phyloP scores from a whole-genome alignment of 176 grass and related monocot genomes.

The Hyparrhenia diplandra region DNA sequence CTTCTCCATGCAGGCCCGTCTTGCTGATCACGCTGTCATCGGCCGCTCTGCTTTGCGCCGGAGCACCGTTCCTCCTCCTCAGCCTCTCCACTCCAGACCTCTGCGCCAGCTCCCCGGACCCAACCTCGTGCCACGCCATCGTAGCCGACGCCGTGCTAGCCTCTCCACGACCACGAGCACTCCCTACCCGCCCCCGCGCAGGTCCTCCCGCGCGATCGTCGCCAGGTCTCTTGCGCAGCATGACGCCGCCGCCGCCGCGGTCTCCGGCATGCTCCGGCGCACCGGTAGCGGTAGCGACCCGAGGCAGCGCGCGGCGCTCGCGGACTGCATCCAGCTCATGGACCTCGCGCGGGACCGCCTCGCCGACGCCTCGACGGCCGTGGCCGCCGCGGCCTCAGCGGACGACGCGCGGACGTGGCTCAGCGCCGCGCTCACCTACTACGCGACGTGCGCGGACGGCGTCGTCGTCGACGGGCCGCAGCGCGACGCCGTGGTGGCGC shows the following conservation, averaged over 20 bases:
- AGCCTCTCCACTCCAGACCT: neutral
- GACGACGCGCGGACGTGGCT: conserved; percentile 42
- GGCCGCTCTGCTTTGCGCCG: conserved; percentile 17
- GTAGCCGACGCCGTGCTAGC: conserved; percentile 24
- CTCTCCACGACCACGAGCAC: neutral
- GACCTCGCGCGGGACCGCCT: conserved; percentile 51
- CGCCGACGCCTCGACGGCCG: neutral
- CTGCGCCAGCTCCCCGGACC: conserved; percentile 42
- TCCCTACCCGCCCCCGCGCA: neutral
- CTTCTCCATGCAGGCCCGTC: conserved; percentile 3
- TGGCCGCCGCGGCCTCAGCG: neutral
- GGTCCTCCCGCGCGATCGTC: conserved; percentile 36
- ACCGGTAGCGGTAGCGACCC: neutral
- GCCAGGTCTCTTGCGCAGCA: conserved; percentile 23
- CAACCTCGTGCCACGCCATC: conserved; percentile 41
- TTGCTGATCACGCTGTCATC: neutral
- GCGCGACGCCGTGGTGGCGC: neutral
- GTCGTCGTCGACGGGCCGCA: neutral
- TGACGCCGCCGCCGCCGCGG: conserved; percentile 9
- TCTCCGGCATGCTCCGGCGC: conserved; percentile 2
- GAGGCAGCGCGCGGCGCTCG: conserved; percentile 26
- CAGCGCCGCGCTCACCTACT: conserved; percentile 49
- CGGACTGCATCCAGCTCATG: conserved; percentile 52
- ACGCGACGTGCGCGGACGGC: conserved; percentile 44
- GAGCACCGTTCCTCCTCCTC: conserved; percentile 13